Conservation (phyloP, 768 basidiomycete genomes). For the Hypholoma fasciculare region DNA sequence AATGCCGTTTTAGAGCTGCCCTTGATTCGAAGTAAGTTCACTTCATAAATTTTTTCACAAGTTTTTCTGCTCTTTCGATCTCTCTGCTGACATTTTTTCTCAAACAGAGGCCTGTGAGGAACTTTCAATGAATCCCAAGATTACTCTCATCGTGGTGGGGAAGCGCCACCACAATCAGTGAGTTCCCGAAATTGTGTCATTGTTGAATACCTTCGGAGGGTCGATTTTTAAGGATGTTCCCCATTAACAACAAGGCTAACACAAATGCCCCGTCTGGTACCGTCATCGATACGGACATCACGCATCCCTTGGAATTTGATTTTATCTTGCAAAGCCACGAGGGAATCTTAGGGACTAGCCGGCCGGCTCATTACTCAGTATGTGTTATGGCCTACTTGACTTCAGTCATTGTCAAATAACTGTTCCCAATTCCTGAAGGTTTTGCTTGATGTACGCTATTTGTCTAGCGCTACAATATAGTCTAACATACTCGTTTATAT, state of each 20-base stretch:
- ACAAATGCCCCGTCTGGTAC: constrained; percentile 80
- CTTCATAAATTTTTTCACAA: not conserved
- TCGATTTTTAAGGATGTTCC: constrained; percentile 6
- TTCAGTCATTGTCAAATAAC: not conserved
- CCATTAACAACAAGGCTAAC: constrained; percentile 34
- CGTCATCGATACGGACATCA: constrained; percentile 70
- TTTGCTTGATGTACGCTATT: constrained; percentile 36
- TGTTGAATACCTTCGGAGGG: no score
- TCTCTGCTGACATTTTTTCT: no score
- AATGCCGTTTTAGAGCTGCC: constrained; percentile 47
- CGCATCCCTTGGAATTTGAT: constrained; percentile 73
- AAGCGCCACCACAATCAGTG: constrained; percentile 49
- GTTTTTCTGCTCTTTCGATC: not conserved
- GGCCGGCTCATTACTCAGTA: constrained; percentile 47
- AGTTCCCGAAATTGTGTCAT: not conserved
- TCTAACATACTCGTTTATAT: no score
- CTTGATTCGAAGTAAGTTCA: constrained; percentile 49
- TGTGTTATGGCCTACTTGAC: constrained; percentile 12
- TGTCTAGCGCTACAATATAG: not conserved
- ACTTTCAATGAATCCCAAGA: constrained; percentile 56
- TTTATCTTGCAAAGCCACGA: constrained; percentile 80
- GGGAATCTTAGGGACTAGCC: constrained; percentile 74
- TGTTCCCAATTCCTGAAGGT: constrained; percentile 26
- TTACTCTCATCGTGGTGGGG: constrained; percentile 80
- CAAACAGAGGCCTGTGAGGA: constrained; percentile 52